phyloP scores from a whole-genome alignment of 225 moss, liverwort and hornwort species.

The Asterella californica region DNA sequence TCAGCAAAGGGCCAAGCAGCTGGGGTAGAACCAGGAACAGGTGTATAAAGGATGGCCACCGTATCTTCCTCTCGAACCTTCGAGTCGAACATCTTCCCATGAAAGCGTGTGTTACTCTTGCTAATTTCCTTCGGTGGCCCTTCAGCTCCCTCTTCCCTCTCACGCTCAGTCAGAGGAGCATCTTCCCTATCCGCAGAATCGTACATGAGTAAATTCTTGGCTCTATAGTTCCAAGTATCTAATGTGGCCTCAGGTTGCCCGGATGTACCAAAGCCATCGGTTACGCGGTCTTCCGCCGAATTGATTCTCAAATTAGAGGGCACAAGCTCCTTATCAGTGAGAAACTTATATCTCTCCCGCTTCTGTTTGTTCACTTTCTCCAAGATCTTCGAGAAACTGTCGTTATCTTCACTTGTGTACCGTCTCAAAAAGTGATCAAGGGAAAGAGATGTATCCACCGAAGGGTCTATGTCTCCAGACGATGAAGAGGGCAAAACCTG shows the following conservation, averaged over 20 bases:
- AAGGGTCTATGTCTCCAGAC: constrained; percentile 37
- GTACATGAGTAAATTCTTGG: constrained; percentile 96
- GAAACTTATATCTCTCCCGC: constrained; percentile 64
- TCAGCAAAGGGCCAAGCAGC: constrained; percentile 96
- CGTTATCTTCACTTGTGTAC: constrained; percentile 96
- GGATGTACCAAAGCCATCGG: constrained; percentile 93
- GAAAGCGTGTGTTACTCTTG: constrained; percentile 81
- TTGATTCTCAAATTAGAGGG: constrained; percentile 59
- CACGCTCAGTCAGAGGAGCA: constrained; percentile 72
- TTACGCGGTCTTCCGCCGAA: constrained; percentile 59
- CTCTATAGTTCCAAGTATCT: constrained; percentile 79
- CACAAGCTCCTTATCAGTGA: constrained; percentile 62
- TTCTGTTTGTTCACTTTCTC: constrained; percentile 90
- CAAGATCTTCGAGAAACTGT: constrained; percentile 83
- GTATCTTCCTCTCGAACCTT: constrained; percentile 95
- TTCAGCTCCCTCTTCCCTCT: constrained; percentile 76
- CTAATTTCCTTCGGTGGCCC: constrained; percentile 78
- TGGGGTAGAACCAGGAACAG: constrained; percentile 89
- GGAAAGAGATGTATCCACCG: constrained; percentile 62
- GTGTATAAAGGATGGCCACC: constrained; percentile 88
- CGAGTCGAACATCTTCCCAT: constrained; percentile 96
- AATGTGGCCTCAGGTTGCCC: constrained; percentile 80
- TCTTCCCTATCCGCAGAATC: constrained; percentile 91
- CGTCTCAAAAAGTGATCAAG: constrained; percentile 80
- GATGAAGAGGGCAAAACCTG: constrained; percentile 18